Evolutionary conservation across 192 early-diverging fungal species (phyloP), one percentile per base, ranked within the genome.

Genomic region (Dissophora globulifera): DNA sequence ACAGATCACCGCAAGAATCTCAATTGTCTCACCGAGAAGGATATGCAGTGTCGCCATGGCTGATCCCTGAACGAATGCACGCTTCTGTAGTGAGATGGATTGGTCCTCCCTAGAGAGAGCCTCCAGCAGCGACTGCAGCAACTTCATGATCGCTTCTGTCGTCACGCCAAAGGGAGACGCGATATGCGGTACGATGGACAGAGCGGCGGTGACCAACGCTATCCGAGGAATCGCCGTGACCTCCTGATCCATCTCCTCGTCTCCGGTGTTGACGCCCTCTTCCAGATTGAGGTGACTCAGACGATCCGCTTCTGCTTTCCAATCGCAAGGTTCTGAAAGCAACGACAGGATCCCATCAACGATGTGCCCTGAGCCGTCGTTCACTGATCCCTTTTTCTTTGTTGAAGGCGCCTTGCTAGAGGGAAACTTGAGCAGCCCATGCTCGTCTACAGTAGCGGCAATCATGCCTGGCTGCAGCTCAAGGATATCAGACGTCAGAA

Each of bases 401-500:
- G 27, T 66, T 67, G 25, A n/a, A 9, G 49, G 16, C 27, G 72
- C 57, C 9, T 55, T 54, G 41, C 32, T 45, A 10, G 33, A 50
- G 20, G 84, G 83, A 53, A 88, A 84, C 12, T 81, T 78, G 22
- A 88, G 31, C 17, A 86, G 53, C 15, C 83, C 84, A n/a, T 81
- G 65, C 12, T 74, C 58, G n/a, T 78, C 82, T 2, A 88, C 65
- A 20, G 69, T 75, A 19, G 81, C 78, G 20, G 84, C 81, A 33
- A 84, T 56, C 57, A 80, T 79, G 1, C 84, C 84, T 1, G 79
- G 62, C 7, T 72, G 63, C 29, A 84, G 49, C 0, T 29, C 45
- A 10, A 86, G 41, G 1, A 78, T 56, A 22, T 83, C 59, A 0
- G 81, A 71, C 7, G 78, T 67, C 20, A 86, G 29, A 19, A 88